These are phyloP conservation scores for Diutina mesorugosa DNA, from an alignment of 1,139 yeast genomes.

Conservation along the genomic window DNA sequence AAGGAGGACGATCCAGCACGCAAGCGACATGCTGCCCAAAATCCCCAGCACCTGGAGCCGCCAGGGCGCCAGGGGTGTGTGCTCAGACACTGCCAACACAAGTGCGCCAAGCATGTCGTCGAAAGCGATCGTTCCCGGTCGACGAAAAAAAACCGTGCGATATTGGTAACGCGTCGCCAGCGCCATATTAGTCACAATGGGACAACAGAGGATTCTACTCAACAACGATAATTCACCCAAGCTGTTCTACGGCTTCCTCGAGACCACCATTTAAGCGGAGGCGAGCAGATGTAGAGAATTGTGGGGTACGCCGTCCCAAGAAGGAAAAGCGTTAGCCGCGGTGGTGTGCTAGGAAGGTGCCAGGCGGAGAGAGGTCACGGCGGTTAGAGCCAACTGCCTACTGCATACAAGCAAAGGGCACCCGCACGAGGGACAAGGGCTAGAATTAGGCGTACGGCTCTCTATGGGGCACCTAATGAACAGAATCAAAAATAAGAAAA, in stretches of 20 bases:
- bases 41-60: not conserved
- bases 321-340: not conserved
- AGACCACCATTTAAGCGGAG: not conserved
- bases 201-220: too few species aligned
- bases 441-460: not conserved
- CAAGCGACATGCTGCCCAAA: constrained; percentile 13
- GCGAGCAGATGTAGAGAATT: not conserved
- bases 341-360: not conserved
- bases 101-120: not conserved
- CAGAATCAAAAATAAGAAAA: not conserved
- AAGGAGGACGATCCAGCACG: constrained; percentile 74
- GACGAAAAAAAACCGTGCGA: not conserved
- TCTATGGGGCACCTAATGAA: not conserved
- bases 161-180: not conserved
- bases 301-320: not conserved
- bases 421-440: not conserved
- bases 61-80: not conserved
- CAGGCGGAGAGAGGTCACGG: not conserved
- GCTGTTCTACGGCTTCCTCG: not conserved
- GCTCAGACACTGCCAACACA: not conserved
- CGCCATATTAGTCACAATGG: not conserved
- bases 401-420: not conserved
- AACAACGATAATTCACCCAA: too few species aligned
- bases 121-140: not conserved
- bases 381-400: not conserved